Base-by-base conservation (phyloP, 2,329 filamentous ascomycete species). In the Drechmeria coniospora region DNA sequence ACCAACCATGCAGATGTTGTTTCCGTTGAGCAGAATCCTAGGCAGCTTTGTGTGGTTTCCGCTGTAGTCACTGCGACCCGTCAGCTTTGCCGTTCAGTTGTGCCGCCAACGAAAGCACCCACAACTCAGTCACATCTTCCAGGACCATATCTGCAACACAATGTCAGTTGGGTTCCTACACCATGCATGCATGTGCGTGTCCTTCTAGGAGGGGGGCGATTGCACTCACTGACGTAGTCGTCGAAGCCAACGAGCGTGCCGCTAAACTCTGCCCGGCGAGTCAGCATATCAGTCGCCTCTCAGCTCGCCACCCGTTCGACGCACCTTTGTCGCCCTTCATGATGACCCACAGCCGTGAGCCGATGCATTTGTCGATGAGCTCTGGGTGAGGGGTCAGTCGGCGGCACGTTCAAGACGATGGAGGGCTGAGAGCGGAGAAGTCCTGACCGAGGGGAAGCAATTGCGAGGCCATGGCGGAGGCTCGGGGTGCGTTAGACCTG, bases 301-400 rank as follows among this genome's bases (percentile, higher is more conserved):
- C 11, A 15, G 14, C 13, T 13, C 10, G 19, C 12, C 9, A 10
- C 9, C 0, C 4, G 3, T 19, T 5, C 14, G n/a, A n/a, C 36
- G 21, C 16, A 92, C 90, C 90, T 65, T 94, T 95, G 51, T 95
- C 90, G 40, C 86, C 83, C 60, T 98, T 98, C 90, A 98, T 98
- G 45, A 98, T 74, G 37, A 98, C 86, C 86, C 87, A 94, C 54
- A 98, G 95, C 45, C 79, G 79, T 30, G 86, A 95, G 36, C 90
- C 90, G 40, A 98, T 86, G 52, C 90, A 98, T 59, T 94, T 94
- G 64, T 98, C 90, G 55, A 98, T 95, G 50, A 98, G 74, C 59
- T 98, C 90, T 93, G 47, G 12, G 8, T 16, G 24, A 15, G 10
- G 29, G 6, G 27, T 32, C 14, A 33, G 31, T 24, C 25, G 30